Conservation (phyloP, 768 basidiomycete species). For the Lentinula aciculospora region DNA sequence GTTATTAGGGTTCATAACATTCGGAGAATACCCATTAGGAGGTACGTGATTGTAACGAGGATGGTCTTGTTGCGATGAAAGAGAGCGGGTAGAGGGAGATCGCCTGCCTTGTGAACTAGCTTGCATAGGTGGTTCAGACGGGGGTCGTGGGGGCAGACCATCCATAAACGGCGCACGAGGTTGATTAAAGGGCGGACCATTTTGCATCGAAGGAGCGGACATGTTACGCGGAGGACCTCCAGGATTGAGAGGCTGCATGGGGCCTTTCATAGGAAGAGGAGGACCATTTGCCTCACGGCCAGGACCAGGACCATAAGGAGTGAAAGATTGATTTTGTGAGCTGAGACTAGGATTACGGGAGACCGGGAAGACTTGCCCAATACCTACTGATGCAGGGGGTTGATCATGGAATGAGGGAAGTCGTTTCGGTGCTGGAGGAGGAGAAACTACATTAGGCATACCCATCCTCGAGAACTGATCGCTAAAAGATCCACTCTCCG, state of each 20-base stretch:
- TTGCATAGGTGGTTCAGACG: constrained; percentile 39
- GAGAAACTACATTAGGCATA: neutral
- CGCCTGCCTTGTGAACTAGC: constrained; percentile 29
- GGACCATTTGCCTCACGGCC: neutral
- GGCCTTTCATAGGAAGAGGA: constrained; percentile 12
- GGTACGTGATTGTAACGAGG: constrained; percentile 31
- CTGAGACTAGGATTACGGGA: constrained; percentile 6
- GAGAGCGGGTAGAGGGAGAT: constrained; percentile 53
- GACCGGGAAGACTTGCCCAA: constrained; percentile 11
- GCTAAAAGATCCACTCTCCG: neutral
- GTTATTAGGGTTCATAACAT: constrained; percentile 15
- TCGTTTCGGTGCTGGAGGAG: constrained; percentile 12
- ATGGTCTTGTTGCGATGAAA: constrained; percentile 32
- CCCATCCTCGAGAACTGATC: constrained; percentile 3
- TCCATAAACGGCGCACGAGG: constrained; percentile 12
- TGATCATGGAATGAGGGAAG: constrained; percentile 19
- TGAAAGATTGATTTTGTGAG: neutral
- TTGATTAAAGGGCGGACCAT: constrained; percentile 6
- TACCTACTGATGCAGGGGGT: constrained; percentile 10
- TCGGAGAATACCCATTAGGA: constrained; percentile 27
- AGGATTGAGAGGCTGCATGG: neutral
- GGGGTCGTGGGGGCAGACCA: constrained; percentile 33
- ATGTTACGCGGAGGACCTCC: constrained; percentile 2
- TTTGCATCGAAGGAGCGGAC: constrained; percentile 8
- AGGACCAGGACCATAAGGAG: neutral